phyloP scores from a whole-genome alignment of 805 yeast genomes.

The Lipomyces starkeyi region DNA sequence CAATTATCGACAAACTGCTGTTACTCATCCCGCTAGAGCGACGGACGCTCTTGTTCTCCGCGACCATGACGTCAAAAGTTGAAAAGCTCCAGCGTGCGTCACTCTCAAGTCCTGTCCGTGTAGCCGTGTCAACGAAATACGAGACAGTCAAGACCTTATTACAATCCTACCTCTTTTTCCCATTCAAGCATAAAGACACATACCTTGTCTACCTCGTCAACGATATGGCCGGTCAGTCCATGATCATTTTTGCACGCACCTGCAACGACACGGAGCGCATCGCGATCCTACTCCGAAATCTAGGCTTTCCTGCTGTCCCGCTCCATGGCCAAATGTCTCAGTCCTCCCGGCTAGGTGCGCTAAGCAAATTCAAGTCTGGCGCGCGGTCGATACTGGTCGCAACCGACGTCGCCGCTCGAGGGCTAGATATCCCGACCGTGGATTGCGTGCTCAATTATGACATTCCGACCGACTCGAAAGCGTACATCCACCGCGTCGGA shows the following conservation, averaged over 20 bases:
- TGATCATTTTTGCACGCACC: slow-evolving; percentile 89
- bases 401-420: slow-evolving; percentile 99
- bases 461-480: slow-evolving; percentile 95
- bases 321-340: slow-evolving; percentile 91
- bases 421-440: slow-evolving; percentile 98
- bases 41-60: slow-evolving; percentile 85
- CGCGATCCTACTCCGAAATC: slow-evolving; percentile 74
- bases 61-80: slow-evolving; percentile 96
- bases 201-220: slow-evolving; percentile 79
- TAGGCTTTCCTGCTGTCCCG: slow-evolving; percentile 90
- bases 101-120: slow-evolving; percentile 82
- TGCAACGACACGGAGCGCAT: slow-evolving; percentile 95
- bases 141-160: slow-evolving; percentile 93
- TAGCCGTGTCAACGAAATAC: slow-evolving; percentile 86
- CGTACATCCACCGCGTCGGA: slow-evolving; percentile 97
- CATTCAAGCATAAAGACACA: slow-evolving; percentile 92
- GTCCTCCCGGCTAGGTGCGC: slow-evolving; percentile 86
- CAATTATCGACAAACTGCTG: slow-evolving; percentile 85
- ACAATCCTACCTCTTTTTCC: slow-evolving; percentile 87
- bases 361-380: slow-evolving; percentile 91
- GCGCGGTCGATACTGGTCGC: slow-evolving; percentile 93
- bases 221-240: slow-evolving; percentile 83
- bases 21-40: slow-evolving; percentile 80
- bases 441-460: slow-evolving; percentile 97
- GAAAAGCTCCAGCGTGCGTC: slow-evolving; percentile 96